Conservation (phyloP, 345 rosid genomes). For the Aquilaria sinensis region DNA sequence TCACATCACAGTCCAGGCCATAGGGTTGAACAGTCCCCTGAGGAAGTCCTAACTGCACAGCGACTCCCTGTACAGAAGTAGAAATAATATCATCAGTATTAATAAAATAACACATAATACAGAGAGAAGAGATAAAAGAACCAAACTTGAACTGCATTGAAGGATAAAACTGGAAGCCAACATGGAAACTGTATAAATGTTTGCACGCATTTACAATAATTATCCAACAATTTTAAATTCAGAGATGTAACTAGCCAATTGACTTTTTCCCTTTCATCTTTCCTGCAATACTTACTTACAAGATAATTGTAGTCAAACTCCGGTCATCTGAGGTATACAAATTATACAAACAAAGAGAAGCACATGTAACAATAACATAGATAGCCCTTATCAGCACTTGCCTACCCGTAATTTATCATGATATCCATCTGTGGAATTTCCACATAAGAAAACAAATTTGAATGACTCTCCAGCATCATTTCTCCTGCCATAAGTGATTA, state of each 20-base stretch:
- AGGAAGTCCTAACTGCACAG: constrained; percentile 69
- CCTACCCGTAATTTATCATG: constrained; percentile 73
- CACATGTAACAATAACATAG: background rate
- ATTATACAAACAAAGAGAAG: too few species aligned
- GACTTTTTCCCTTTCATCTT: too few species aligned
- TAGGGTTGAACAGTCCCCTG: constrained; percentile 64
- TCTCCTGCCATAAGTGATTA: constrained; percentile 67
- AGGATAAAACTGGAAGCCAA: too few species aligned
- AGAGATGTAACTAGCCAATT: too few species aligned
- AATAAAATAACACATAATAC: background rate
- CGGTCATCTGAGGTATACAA: too few species aligned
- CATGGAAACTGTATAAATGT: too few species aligned
- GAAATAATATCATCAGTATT: constrained; percentile 8
- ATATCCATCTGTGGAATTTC: constrained; percentile 71
- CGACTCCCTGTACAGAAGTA: constrained; percentile 51
- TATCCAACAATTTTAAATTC: too few species aligned
- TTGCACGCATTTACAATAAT: too few species aligned
- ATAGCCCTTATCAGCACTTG: constrained; percentile 12
- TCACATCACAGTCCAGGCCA: constrained; percentile 70
- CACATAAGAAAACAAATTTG: constrained; percentile 79
- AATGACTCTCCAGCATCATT: constrained; percentile 46
- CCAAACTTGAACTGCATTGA: too few species aligned
- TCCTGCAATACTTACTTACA: too few species aligned
- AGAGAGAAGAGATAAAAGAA: too few species aligned
- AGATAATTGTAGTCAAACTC: too few species aligned